Evolutionary conservation across 2,329 filamentous ascomycete species (phyloP).

Genomic region (Gremmenia infestans): DNA sequence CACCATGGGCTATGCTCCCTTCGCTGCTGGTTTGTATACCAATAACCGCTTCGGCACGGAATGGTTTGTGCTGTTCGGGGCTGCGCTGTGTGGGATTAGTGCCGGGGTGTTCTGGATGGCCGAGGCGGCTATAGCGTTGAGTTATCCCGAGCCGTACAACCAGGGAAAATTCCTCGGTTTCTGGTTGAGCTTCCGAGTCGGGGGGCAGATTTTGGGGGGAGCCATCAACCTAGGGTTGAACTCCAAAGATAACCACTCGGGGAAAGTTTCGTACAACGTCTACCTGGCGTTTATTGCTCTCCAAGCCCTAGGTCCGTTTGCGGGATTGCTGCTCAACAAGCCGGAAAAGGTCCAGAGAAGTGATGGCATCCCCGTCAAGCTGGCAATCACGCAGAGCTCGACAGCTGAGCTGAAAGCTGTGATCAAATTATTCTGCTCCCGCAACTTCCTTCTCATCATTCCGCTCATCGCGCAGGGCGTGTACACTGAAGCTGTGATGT

Average conservation of each 20-base stretch:
- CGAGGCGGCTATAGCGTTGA: conserved; percentile 67
- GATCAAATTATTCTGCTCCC: conserved; percentile 52
- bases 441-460: conserved; percentile 58
- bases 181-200: conserved; percentile 57
- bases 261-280: conserved; percentile 64
- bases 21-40: conserved; percentile 64
- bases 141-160: conserved; percentile 67
- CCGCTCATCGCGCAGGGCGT: conserved; percentile 67
- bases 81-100: conserved; percentile 24
- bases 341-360: conserved; percentile 59
- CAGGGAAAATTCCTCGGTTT: conserved; percentile 60
- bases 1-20: conserved; percentile 67
- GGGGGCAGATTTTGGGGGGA: conserved; percentile 65
- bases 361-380: conserved; percentile 57
- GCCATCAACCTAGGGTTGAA: conserved; percentile 68
- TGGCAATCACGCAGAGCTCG: conserved; percentile 52
- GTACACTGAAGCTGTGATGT: conserved; percentile 67
- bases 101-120: conserved; percentile 74
- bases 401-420: conserved; percentile 57
- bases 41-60: conserved; percentile 66
- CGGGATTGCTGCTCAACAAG: conserved; percentile 55
- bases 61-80: conserved; percentile 62
- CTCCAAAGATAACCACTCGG: conserved; percentile 48
- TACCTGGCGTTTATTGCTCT: conserved; percentile 67
- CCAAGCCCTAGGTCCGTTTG: conserved; percentile 61